Evolutionary conservation across 768 basidiomycete species (phyloP), one percentile per base, ranked within the genome.

Genomic region (Rhodotorula taiwanensis): DNA sequence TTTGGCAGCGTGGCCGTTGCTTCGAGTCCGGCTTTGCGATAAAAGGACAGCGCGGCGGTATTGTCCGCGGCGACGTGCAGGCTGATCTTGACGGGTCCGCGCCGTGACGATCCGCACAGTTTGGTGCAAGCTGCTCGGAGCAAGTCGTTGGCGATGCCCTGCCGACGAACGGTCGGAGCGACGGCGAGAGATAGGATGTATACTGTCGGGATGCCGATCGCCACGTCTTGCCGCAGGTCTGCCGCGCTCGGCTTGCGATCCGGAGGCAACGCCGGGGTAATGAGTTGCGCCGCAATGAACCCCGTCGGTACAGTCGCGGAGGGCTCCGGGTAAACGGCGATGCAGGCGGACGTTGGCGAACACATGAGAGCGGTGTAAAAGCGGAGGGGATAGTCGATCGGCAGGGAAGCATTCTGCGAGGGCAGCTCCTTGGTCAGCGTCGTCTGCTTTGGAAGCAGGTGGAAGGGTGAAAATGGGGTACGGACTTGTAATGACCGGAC

Each of bases 361-460:
- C 57, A 50, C 39, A 64, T 52, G 30, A 64, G 52, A 21, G 42
- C n/a, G n/a, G 62, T 55, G 47, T 58, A 64, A 52, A 64, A 64
- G 10, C 47, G n/a, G 4, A 39, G 20, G 2, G 62, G 57, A 33
- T 50, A 64, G 25, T 23, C 13, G n/a, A 58, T 20, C 18, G 62
- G 62, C 0, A 64, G 57, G 31, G 52, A 64, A 21, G 25, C 55
- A 21, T 51, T n/a, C 61, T 62, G 48, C n/a, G n/a, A 45, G 7
- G 8, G 4, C 20, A 3, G 31, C 4, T 5, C 2, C 20, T 18
- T 25, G 5, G 18, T 49, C 23, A 49, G 30, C 18, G n/a, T 23
- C 11, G 43, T 47, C n/a, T 28, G 23, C 28, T 5, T 2, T 20
- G 4, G 15, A 25, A 16, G 27, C 1, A 8, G 42, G 16, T 4